These are phyloP conservation scores for Suillus brevipes DNA, from an alignment of 768 basidiomycete genomes.

Conservation along the genomic window DNA sequence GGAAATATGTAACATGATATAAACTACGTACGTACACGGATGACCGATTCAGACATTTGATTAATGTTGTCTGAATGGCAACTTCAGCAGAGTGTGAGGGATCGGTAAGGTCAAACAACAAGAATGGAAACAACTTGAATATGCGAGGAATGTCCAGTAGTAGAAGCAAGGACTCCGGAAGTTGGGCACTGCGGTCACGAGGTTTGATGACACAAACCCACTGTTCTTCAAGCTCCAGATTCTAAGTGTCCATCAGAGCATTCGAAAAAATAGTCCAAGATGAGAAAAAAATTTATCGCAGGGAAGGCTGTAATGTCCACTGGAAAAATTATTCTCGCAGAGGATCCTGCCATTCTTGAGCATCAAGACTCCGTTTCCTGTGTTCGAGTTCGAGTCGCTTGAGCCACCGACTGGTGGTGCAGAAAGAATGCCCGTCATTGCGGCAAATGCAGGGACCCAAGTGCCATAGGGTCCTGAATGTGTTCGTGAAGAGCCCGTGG, in stretches of 20 bases:
- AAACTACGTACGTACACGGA: no score
- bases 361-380: conserved; percentile 8
- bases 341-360: conserved; percentile 7
- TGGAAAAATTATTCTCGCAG: conserved; percentile 4
- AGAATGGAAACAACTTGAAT: no score
- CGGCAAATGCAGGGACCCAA: neutral
- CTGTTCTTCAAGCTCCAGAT: neutral
- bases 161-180: neutral
- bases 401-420: conserved; percentile 77
- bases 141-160: no score
- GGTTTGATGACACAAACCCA: neutral
- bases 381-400: conserved; percentile 16
- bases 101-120: no score
- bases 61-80: neutral
- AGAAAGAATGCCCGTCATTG: conserved; percentile 56
- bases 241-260: neutral
- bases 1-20: no score
- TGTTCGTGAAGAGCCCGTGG: neutral
- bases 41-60: no score
- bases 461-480: neutral
- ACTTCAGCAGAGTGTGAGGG: neutral
- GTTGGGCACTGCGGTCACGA: neutral
- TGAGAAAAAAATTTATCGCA: neutral
- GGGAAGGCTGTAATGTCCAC: neutral
- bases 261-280: neutral